These are phyloP conservation scores for Russula sp. DNA, from an alignment of 768 basidiomycete species.

Conservation along the genomic window DNA sequence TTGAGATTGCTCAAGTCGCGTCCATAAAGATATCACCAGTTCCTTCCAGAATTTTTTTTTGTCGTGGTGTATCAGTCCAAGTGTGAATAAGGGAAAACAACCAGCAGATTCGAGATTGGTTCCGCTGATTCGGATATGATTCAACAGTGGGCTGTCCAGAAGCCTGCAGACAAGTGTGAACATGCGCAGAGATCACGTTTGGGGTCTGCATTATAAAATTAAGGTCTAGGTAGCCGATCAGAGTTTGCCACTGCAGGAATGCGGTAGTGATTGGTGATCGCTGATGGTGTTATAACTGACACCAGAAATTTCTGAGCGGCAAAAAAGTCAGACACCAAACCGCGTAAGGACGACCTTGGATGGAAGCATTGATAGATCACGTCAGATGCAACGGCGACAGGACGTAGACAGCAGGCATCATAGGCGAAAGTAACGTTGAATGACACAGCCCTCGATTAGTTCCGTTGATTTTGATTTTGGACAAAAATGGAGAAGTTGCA, in stretches of 20 bases:
- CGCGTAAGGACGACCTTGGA: not conserved
- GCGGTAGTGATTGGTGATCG: conserved; percentile 10
- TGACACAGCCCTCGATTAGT: not conserved
- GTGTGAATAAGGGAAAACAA: not conserved
- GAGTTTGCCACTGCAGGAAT: conserved; percentile 2
- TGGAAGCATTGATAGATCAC: not conserved
- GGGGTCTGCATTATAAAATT: not conserved
- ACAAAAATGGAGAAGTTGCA: not conserved
- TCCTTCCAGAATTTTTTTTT: too few relatives aligned
- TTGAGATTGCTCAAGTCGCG: too few relatives aligned
- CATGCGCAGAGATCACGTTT: conserved; percentile 9
- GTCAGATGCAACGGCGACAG: not conserved
- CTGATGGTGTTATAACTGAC: not conserved
- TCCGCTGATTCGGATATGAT: conserved; percentile 7
- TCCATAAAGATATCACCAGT: too few relatives aligned
- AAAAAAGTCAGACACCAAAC: not conserved
- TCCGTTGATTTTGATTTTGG: not conserved
- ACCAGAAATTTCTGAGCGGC: conserved; percentile 1
- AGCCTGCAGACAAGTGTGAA: not conserved
- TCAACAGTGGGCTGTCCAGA: not conserved
- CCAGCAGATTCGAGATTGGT: not conserved
- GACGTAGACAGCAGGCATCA: not conserved
- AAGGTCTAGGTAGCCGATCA: conserved; percentile 11
- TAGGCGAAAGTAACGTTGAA: not conserved
- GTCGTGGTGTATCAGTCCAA: too few relatives aligned